Evolutionary conservation across 192 early-diverging fungal species (phyloP).

Genomic region (Funneliformis geosporum): DNA sequence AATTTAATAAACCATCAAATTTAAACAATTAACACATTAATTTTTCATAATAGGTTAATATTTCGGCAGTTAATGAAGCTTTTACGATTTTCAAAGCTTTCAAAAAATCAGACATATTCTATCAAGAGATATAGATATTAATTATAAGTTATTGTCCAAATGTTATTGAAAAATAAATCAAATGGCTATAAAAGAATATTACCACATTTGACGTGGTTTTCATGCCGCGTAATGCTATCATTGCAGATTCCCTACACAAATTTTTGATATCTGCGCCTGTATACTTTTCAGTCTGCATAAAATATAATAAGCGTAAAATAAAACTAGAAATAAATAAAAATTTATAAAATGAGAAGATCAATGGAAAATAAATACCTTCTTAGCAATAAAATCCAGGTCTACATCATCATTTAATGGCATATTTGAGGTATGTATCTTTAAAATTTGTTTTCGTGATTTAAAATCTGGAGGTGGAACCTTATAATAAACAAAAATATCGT

Average conservation of each 20-base stretch:
- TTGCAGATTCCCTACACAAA: constrained; percentile 56
- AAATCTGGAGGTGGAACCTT: constrained; percentile 58
- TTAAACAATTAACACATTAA: background rate
- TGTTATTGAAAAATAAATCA: background rate
- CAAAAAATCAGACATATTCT: constrained; percentile 57
- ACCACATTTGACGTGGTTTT: constrained; percentile 32
- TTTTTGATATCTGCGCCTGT: constrained; percentile 58
- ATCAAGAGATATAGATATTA: background rate
- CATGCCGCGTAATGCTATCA: constrained; percentile 43
- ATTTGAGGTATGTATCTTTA: constrained; percentile 51
- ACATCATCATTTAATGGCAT: constrained; percentile 55
- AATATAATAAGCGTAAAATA: background rate
- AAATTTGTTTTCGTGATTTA: constrained; percentile 48
- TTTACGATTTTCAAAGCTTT: constrained; percentile 54
- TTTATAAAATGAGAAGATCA: background rate
- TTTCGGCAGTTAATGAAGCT: constrained; percentile 63
- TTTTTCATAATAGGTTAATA: constrained; percentile 60
- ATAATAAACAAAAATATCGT: background rate
- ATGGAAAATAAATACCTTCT: constrained; percentile 38
- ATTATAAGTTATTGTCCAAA: constrained; percentile 14
- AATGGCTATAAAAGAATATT: background rate
- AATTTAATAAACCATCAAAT: background rate
- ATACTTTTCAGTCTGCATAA: constrained; percentile 53
- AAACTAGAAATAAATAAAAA: background rate
- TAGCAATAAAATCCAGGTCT: constrained; percentile 49